phyloP scores from a whole-genome alignment of 2,329 filamentous ascomycete genomes.

The Colletotrichum tanaceti region DNA sequence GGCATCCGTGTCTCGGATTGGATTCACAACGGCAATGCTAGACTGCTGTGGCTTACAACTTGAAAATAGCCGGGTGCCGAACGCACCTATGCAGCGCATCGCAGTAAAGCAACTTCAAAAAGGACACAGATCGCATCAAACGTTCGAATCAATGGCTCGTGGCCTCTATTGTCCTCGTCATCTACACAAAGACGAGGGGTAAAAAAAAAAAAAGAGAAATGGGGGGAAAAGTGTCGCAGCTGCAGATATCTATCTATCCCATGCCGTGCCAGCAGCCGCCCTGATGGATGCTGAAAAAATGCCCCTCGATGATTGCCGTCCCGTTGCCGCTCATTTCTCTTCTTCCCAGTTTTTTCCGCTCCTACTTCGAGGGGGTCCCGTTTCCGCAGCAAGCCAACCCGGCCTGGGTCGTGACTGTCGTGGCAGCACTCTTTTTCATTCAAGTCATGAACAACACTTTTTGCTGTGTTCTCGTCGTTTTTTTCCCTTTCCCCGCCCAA shows the following conservation, averaged over 20 bases:
- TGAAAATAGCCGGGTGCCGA: no score
- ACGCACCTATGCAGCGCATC: background rate
- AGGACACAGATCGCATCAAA: background rate
- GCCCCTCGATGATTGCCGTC: constrained; percentile 17
- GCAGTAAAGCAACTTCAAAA: background rate
- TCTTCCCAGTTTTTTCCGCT: constrained; percentile 5
- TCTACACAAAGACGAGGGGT: constrained; percentile 34
- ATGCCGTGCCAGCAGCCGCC: constrained; percentile 31
- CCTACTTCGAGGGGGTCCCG: background rate
- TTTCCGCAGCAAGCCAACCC: constrained; percentile 17
- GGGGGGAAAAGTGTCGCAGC: constrained; percentile 19
- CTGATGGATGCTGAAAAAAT: constrained; percentile 19
- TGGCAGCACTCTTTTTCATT: constrained; percentile 18
- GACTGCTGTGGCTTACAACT: no score
- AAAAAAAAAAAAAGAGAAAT: background rate
- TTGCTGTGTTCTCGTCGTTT: constrained; percentile 1
- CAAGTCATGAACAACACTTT: constrained; percentile 23
- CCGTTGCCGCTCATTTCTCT: constrained; percentile 19
- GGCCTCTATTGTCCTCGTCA: constrained; percentile 40
- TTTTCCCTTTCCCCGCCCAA: constrained; percentile 3
- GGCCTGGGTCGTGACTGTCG: constrained; percentile 16
- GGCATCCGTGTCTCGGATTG: no score
- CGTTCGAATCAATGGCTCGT: constrained; percentile 25
- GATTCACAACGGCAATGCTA: no score
- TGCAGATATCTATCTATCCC: constrained; percentile 37